Base-by-base conservation (phyloP, 768 basidiomycete species). In the Polyporus arcularius region DNA sequence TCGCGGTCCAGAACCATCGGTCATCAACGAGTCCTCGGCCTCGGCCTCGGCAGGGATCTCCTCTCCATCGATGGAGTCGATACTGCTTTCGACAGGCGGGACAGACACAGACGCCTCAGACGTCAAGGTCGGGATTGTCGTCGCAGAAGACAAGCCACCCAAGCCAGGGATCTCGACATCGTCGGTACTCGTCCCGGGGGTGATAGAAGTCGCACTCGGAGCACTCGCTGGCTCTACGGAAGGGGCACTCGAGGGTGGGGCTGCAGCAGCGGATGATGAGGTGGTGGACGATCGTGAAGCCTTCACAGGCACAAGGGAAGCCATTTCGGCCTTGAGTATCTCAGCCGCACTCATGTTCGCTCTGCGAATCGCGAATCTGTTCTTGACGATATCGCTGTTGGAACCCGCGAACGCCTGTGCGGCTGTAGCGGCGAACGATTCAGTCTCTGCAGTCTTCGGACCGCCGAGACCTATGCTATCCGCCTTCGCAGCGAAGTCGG, bases 261-360 rank as follows among this genome's bases (percentile, higher is more conserved):
- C 39, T 48, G 65, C 48, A 42, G 70, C 26, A 55, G 54, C n/a
- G 40, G 66, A 67, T 40, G 48, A 58, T 57, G 64, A 51, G 18
- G 72, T 67, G 50, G 70, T 71, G 59, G 70, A 68, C 21, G 26
- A 40, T 50, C 41, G 39, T 6, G 74, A 71, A 14, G 74, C 65
- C 65, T 78, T 80, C 53, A 78, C 72, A 12, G 82, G 77, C 55
- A 74, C 64, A 47, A 79, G 70, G 21, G 86, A 84, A 65, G 87
- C 83, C 64, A 98, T 74, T 74, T 98, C 93, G 53, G 93, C 94
- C 76, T 93, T 96, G 68, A 98, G 80, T 73, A 89, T 84, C 72
- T 98, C 93, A 57, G 96, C 96, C 47, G 96, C 96, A 78, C 87
- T 93, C 86, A 98, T 85, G 71, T 98, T 98, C 31, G 96, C 96